These are phyloP conservation scores for Medicago truncatula DNA, from an alignment of 306 rosid genomes.

Conservation along the genomic window DNA sequence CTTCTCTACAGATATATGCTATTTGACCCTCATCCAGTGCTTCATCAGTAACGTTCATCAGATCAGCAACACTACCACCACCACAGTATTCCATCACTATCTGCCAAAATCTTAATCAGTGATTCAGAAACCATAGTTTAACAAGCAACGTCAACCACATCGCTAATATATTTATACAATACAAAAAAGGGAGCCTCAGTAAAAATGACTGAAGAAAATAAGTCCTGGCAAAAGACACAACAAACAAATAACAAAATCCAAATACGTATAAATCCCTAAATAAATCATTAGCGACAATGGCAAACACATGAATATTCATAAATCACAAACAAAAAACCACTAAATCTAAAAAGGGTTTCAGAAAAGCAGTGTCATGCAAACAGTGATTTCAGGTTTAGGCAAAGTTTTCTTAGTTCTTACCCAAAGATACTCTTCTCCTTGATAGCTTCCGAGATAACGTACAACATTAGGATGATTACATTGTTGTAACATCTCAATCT, in stretches of 20 bases:
- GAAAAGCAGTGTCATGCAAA: slow-evolving; percentile 4
- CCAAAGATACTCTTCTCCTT: slow-evolving; percentile 99
- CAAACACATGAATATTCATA: not conserved
- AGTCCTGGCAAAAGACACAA: slow-evolving; percentile 7
- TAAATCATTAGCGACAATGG: slow-evolving; percentile 19
- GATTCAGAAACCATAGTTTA: slow-evolving; percentile 47
- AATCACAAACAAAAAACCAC: not conserved
- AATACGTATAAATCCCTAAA: not conserved
- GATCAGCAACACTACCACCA: slow-evolving; percentile 97
- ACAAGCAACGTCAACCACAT: slow-evolving; percentile 26
- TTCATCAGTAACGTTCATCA: slow-evolving; percentile 86
- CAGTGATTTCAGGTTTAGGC: not conserved
- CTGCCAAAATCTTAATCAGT: slow-evolving; percentile 66
- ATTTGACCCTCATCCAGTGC: slow-evolving; percentile 93
- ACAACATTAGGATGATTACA: slow-evolving; percentile 99
- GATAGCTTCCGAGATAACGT: slow-evolving; percentile 97
- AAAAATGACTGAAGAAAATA: not conserved
- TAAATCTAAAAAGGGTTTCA: not conserved
- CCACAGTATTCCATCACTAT: slow-evolving; percentile 99
- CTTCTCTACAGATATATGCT: slow-evolving; percentile 93
- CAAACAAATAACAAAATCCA: slow-evolving; percentile 28
- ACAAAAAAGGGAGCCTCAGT: not conserved
- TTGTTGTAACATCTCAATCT: slow-evolving; percentile 98
- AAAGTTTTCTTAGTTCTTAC: slow-evolving; percentile 47
- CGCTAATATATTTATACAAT: not conserved